These are phyloP conservation scores for Vinca minor DNA, from an alignment of 257 asterid genomes.

Conservation along the genomic window DNA sequence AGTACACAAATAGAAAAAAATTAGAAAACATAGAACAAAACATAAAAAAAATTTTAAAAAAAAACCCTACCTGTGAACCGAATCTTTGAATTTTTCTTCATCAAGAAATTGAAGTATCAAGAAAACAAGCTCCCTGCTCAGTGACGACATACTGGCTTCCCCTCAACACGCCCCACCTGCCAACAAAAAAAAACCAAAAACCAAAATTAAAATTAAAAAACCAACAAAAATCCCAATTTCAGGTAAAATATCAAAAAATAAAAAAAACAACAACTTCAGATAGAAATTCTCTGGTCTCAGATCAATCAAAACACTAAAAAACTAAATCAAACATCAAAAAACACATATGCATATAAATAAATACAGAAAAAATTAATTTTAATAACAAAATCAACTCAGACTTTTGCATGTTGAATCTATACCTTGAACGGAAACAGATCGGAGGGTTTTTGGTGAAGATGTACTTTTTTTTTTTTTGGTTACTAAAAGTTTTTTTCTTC, in stretches of 20 bases:
- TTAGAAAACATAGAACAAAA: background rate
- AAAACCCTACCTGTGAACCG: slow-evolving; percentile 45
- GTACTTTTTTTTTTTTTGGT: too few species aligned
- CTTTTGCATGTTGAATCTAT: too few species aligned
- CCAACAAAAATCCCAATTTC: background rate
- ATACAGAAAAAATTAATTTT: too few species aligned
- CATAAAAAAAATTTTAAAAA: background rate
- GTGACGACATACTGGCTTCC: slow-evolving; percentile 33
- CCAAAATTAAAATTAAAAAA: background rate
- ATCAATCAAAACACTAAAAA: slow-evolving; percentile 17
- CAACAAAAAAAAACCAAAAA: too few species aligned
- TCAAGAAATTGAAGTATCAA: slow-evolving; percentile 49
- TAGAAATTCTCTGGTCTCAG: background rate
- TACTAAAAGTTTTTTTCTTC: slow-evolving; percentile 5
- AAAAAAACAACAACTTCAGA: background rate
- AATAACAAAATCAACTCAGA: background rate
- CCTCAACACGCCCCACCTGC: slow-evolving; percentile 16
- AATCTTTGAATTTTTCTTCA: slow-evolving; percentile 46
- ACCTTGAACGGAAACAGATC: slow-evolving; percentile 44
- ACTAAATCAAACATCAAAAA: slow-evolving; percentile 10
- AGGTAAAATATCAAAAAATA: too few species aligned
- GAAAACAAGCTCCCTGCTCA: slow-evolving; percentile 57
- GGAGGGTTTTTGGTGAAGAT: slow-evolving; percentile 36
- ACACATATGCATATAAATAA: too few species aligned
- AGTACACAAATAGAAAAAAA: background rate